Evolutionary conservation across 805 yeast genomes (phyloP).

Genomic region (Saturnispora halmiae): DNA sequence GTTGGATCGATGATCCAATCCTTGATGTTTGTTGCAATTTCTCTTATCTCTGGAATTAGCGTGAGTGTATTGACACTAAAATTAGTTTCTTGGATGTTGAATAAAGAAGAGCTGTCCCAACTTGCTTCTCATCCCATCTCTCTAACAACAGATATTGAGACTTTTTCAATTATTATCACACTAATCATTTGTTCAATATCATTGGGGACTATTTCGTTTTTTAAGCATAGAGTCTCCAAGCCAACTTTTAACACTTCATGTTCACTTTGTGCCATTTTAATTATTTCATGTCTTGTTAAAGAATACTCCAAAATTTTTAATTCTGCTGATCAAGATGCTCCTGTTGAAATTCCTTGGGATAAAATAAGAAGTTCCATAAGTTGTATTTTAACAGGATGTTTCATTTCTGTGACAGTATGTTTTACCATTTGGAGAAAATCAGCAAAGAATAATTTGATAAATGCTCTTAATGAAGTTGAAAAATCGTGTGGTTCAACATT

Average conservation of each 20-base stretch:
- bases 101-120: background rate
- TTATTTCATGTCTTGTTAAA: slow-evolving; percentile 62
- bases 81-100: slow-evolving; percentile 4
- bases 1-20: slow-evolving; percentile 77
- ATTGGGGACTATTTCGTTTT: slow-evolving; percentile 57
- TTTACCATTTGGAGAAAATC: slow-evolving; percentile 39
- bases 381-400: slow-evolving; percentile 54
- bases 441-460: slow-evolving; percentile 9
- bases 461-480: slow-evolving; percentile 26
- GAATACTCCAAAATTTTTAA: slow-evolving; percentile 51
- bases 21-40: slow-evolving; percentile 45
- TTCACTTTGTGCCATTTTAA: slow-evolving; percentile 61
- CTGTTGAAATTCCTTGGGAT: slow-evolving; percentile 43
- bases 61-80: slow-evolving; percentile 9
- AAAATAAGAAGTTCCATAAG: slow-evolving; percentile 45
- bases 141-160: background rate
- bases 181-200: slow-evolving; percentile 37
- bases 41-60: slow-evolving; percentile 38
- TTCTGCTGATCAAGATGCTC: slow-evolving; percentile 24
- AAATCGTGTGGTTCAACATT: slow-evolving; percentile 39
- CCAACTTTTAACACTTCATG: slow-evolving; percentile 77
- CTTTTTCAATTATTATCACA: slow-evolving; percentile 6
- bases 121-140: background rate
- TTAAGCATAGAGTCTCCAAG: slow-evolving; percentile 57
- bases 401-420: slow-evolving; percentile 51